phyloP scores from a whole-genome alignment of 2,329 filamentous ascomycete genomes.

The Colletotrichum sp. region DNA sequence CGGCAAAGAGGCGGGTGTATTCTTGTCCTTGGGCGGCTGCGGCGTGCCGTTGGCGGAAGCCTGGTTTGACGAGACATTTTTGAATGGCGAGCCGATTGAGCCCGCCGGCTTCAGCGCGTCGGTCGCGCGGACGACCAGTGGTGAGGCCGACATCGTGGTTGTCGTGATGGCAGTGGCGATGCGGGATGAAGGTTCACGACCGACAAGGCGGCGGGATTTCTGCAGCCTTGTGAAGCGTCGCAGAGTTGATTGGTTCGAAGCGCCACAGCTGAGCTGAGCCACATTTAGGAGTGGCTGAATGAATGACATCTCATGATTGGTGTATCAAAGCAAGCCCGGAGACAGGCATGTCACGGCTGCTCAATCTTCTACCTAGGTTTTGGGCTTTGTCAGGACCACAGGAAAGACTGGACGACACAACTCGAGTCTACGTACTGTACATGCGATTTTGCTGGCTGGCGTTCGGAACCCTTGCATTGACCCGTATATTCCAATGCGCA shows the following conservation, averaged over 20 bases:
- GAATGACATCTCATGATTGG: neutral
- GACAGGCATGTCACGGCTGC: neutral
- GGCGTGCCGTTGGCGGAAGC: conserved; percentile 52
- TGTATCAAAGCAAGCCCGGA: neutral
- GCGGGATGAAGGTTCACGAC: neutral
- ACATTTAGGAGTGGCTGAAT: neutral
- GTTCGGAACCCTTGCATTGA: neutral
- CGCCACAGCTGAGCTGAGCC: neutral
- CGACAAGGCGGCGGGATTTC: neutral
- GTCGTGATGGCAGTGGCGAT: neutral
- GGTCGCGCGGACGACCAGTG: conserved; percentile 45
- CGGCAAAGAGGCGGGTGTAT: conserved; percentile 30
- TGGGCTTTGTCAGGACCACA: neutral
- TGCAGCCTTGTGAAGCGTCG: conserved; percentile 5
- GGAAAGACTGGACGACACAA: neutral
- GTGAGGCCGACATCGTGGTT: conserved; percentile 50
- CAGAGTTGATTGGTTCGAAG: neutral
- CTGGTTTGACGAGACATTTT: conserved; percentile 43
- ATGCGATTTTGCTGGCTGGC: neutral
- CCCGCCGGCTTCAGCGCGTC: conserved; percentile 37
- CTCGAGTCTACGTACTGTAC: neutral
- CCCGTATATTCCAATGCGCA: neutral
- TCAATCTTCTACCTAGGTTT: neutral
- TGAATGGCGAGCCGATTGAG: conserved; percentile 48
- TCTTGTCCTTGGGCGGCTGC: conserved; percentile 27